These are phyloP conservation scores for Nothomitra cinnamomea DNA, from an alignment of 2,329 filamentous ascomycete species.

Conservation along the genomic window DNA sequence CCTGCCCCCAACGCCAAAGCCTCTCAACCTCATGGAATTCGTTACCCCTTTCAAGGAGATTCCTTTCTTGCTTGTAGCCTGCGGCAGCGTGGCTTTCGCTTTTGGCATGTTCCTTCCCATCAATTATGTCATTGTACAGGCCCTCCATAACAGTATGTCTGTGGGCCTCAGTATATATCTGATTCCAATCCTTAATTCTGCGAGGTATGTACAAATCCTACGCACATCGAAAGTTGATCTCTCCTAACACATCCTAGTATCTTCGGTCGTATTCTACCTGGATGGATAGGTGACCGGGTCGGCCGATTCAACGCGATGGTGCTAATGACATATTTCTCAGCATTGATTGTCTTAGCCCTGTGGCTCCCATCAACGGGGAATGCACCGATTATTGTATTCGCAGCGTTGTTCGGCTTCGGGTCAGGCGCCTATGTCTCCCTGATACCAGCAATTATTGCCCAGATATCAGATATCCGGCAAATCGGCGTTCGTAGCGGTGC, in stretches of 20 bases:
- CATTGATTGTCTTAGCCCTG: slow-evolving; percentile 33
- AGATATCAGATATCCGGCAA: slow-evolving; percentile 52
- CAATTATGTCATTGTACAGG: slow-evolving; percentile 32
- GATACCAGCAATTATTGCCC: slow-evolving; percentile 45
- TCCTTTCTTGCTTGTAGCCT: slow-evolving; percentile 16
- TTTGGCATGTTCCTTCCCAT: slow-evolving; percentile 42
- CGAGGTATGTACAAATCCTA: slow-evolving; percentile 18
- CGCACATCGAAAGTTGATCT: background rate
- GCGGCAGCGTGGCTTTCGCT: slow-evolving; percentile 12
- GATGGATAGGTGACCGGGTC: slow-evolving; percentile 34
- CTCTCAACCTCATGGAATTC: slow-evolving; percentile 19
- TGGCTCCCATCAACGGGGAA: slow-evolving; percentile 37
- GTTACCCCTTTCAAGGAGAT: slow-evolving; percentile 19
- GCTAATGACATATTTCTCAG: slow-evolving; percentile 29
- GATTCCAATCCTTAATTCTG: slow-evolving; percentile 35
- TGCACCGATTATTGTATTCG: slow-evolving; percentile 44
- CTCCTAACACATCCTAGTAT: slow-evolving; percentile 20
- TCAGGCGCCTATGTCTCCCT: slow-evolving; percentile 50
- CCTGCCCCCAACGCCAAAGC: slow-evolving; percentile 23
- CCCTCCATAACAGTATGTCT: slow-evolving; percentile 31
- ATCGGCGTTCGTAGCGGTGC: slow-evolving; percentile 52
- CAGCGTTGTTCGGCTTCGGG: slow-evolving; percentile 50
- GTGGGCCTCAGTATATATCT: slow-evolving; percentile 32
- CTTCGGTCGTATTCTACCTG: slow-evolving; percentile 38
- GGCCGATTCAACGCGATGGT: slow-evolving; percentile 38